phyloP scores from a whole-genome alignment of 2,329 filamentous ascomycete genomes.

The Ilyonectria mors-panacis region DNA sequence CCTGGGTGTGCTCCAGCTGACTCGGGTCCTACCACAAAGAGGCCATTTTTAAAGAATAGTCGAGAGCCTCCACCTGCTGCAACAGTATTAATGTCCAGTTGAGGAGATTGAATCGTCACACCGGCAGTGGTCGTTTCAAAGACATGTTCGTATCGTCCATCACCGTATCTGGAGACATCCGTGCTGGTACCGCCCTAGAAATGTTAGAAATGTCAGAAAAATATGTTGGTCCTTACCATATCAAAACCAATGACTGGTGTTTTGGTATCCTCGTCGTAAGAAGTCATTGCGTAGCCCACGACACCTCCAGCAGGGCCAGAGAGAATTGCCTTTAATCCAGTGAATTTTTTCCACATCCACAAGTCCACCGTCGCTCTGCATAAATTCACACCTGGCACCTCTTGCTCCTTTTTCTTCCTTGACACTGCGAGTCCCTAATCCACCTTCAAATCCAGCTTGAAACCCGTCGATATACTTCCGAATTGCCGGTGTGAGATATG shows the following conservation, averaged over 20 bases:
- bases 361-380: conserved; percentile 87
- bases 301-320: conserved; percentile 95
- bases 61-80: conserved; percentile 90
- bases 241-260: conserved; percentile 95
- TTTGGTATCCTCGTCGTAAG: conserved; percentile 86
- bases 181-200: conserved; percentile 84
- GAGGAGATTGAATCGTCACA: conserved; percentile 93
- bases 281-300: conserved; percentile 92
- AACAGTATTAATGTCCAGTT: conserved; percentile 95
- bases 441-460: conserved; percentile 84
- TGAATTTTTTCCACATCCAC: conserved; percentile 86
- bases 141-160: conserved; percentile 90
- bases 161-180: conserved; percentile 89
- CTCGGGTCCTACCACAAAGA: conserved; percentile 93
- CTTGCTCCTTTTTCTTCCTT: conserved; percentile 74
- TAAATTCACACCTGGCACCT: conserved; percentile 91
- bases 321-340: conserved; percentile 86
- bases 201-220: conserved; percentile 27
- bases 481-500: conserved; percentile 61
- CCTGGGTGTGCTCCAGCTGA: conserved; percentile 91
- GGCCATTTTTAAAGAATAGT: conserved; percentile 88
- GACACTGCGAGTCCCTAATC: conserved; percentile 82
- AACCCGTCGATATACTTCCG: conserved; percentile 77
- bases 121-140: conserved; percentile 95
- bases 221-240: conserved; percentile 67